phyloP scores from a whole-genome alignment of 805 yeast species.

The Komagataella pseudopastoris region DNA sequence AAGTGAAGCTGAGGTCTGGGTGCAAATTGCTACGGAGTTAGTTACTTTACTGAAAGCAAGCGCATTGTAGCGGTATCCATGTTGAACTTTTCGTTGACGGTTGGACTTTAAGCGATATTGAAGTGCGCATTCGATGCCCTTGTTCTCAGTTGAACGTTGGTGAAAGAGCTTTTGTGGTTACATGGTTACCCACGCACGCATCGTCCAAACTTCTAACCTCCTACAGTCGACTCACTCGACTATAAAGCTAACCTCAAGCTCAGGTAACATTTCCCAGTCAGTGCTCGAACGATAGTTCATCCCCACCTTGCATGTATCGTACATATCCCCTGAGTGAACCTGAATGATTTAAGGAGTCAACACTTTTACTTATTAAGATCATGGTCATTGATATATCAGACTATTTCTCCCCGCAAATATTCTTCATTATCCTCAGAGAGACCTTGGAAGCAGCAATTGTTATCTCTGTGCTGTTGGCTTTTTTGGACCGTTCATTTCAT shows the following conservation, averaged over 20 bases:
- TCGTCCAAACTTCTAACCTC: too few relatives aligned
- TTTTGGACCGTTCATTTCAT: conserved; percentile 20
- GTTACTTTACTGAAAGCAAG: too few relatives aligned
- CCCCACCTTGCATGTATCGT: neutral
- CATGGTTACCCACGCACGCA: too few relatives aligned
- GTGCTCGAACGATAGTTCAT: neutral
- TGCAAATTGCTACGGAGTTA: too few relatives aligned
- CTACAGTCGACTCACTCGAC: too few relatives aligned
- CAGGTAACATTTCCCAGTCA: neutral
- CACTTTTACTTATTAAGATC: neutral
- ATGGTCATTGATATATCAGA: neutral
- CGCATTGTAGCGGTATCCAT: too few relatives aligned
- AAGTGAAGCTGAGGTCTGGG: too few relatives aligned
- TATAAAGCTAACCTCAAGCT: neutral
- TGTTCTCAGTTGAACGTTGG: too few relatives aligned
- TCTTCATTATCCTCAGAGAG: conserved; percentile 30
- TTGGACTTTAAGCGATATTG: too few relatives aligned
- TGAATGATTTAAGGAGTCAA: neutral
- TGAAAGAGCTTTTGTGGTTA: too few relatives aligned
- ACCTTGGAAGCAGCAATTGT: conserved; percentile 33
- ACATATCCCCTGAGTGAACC: neutral
- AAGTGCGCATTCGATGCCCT: too few relatives aligned
- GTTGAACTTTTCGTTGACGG: too few relatives aligned
- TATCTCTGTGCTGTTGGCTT: conserved; percentile 31
- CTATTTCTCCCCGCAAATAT: conserved; percentile 30